Evolutionary conservation across 2,329 filamentous ascomycete species (phyloP).

Genomic region (Verticillium zaregamsianum): DNA sequence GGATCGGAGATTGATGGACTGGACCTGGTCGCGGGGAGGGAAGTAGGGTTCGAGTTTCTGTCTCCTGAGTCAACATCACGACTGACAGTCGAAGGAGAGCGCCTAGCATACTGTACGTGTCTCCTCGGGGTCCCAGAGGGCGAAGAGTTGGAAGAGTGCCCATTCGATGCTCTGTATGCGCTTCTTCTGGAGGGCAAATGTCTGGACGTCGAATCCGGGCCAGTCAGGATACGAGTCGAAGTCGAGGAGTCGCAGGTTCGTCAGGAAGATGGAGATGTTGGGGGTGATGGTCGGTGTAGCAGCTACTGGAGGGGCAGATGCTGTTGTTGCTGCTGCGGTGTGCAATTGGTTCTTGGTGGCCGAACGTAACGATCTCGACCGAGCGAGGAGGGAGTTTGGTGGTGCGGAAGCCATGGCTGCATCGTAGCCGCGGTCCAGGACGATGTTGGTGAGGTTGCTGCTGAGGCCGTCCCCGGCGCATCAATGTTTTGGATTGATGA

Average conservation of each 20-base stretch:
- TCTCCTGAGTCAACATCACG: background rate
- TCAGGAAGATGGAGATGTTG: constrained; percentile 66
- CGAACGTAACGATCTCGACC: constrained; percentile 19
- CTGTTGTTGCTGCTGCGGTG: constrained; percentile 3
- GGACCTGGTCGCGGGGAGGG: constrained; percentile 82
- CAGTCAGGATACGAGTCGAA: constrained; percentile 74
- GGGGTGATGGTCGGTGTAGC: constrained; percentile 33
- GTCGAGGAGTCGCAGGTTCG: constrained; percentile 78
- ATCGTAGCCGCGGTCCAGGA: constrained; percentile 13
- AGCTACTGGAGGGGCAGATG: constrained; percentile 8
- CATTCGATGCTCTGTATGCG: constrained; percentile 83
- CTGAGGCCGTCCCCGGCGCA: background rate
- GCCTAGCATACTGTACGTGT: constrained; percentile 60
- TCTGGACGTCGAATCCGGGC: constrained; percentile 68
- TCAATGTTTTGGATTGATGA: background rate
- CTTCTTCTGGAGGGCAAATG: constrained; percentile 78
- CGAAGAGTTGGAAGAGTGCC: constrained; percentile 84
- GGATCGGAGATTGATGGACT: constrained; percentile 84
- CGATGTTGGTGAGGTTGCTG: background rate
- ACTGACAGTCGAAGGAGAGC: background rate
- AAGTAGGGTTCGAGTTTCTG: constrained; percentile 89
- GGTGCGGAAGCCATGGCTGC: constrained; percentile 25
- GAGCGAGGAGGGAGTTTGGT: constrained; percentile 23
- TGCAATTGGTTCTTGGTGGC: constrained; percentile 6
- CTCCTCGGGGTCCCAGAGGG: constrained; percentile 74